phyloP scores from a whole-genome alignment of 768 basidiomycete species.

The Pulveroboletus ravenelii region DNA sequence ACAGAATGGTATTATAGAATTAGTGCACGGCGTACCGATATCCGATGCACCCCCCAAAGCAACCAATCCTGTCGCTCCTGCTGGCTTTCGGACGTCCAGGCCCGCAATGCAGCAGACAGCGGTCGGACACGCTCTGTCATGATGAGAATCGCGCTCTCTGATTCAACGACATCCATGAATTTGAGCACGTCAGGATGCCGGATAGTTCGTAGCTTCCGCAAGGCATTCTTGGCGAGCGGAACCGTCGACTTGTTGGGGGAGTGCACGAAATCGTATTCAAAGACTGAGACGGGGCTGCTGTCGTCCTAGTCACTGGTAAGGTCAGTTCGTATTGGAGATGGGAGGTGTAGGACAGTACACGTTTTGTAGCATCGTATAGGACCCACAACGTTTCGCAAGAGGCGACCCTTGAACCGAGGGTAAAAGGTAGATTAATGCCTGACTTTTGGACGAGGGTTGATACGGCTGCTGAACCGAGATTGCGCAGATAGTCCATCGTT shows the following conservation, averaged over 20 bases:
- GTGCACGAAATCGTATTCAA: slow-evolving; percentile 81
- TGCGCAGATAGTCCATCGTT: slow-evolving; percentile 78
- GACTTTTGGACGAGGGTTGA: slow-evolving; percentile 91
- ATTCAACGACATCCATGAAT: slow-evolving; percentile 91
- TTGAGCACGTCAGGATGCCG: slow-evolving; percentile 96
- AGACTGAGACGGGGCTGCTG: slow-evolving; percentile 77
- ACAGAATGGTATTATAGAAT: background rate
- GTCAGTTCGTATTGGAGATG: slow-evolving; percentile 9
- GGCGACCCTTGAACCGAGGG: slow-evolving; percentile 67
- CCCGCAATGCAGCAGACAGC: slow-evolving; percentile 53
- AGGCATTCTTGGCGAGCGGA: slow-evolving; percentile 80
- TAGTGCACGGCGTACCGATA: slow-evolving; percentile 53
- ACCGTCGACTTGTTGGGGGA: slow-evolving; percentile 53
- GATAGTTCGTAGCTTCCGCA: slow-evolving; percentile 84
- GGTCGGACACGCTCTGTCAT: slow-evolving; percentile 93
- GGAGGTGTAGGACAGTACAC: slow-evolving; percentile 45
- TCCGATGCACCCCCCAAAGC: slow-evolving; percentile 88
- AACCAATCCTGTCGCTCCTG: slow-evolving; percentile 83
- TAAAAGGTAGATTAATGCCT: slow-evolving; percentile 84
- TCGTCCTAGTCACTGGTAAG: slow-evolving; percentile 65
- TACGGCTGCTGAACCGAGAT: slow-evolving; percentile 79
- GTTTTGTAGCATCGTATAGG: slow-evolving; percentile 83
- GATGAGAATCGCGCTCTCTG: slow-evolving; percentile 82
- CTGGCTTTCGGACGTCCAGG: slow-evolving; percentile 57
- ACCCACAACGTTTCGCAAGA: slow-evolving; percentile 75